A percentile compares a stretch with the other conserved stretches of the same genome.
phyloP scores from a whole-genome alignment of 176 grass and related monocot genomes.

The Carex pumila region DNA sequence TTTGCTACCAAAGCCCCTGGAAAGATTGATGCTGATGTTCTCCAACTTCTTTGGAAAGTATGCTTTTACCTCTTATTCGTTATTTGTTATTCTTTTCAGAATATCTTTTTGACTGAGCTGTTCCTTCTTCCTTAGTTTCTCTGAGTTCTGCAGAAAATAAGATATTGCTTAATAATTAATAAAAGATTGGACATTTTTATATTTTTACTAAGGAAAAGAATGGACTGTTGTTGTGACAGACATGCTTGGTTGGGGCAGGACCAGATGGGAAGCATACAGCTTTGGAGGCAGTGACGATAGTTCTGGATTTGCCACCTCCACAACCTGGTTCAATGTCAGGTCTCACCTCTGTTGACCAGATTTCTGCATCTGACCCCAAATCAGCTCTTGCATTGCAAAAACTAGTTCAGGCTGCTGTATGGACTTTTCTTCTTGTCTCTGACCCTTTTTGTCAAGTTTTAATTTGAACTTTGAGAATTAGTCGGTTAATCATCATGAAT shows the following conservation, averaged over 20 bases:
- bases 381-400: slow-evolving; percentile 97
- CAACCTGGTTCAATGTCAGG: slow-evolving; percentile 84
- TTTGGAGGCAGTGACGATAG: slow-evolving; percentile 97
- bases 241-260: slow-evolving; percentile 97
- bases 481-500: neutral
- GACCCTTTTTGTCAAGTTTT: neutral
- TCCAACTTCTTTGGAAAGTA: slow-evolving; percentile 99
- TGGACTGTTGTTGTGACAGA: slow-evolving; percentile 42
- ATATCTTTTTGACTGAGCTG: neutral
- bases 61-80: slow-evolving; percentile 9
- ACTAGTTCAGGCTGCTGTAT: slow-evolving; percentile 98
- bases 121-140: neutral
- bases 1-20: slow-evolving; percentile 99
- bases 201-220: slow-evolving; percentile 1
- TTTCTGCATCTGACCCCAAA: slow-evolving; percentile 92
- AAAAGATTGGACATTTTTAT: neutral
- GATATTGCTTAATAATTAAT: neutral
- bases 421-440: slow-evolving; percentile 23
- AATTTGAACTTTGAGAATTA: neutral
- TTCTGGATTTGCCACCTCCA: slow-evolving; percentile 93
- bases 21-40: slow-evolving; percentile 97
- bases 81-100: neutral
- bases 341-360: slow-evolving; percentile 86
- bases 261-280: slow-evolving; percentile 98
- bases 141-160: neutral